Conservation (phyloP, 345 rosid species). For the Pseudoturritis turrita region DNA sequence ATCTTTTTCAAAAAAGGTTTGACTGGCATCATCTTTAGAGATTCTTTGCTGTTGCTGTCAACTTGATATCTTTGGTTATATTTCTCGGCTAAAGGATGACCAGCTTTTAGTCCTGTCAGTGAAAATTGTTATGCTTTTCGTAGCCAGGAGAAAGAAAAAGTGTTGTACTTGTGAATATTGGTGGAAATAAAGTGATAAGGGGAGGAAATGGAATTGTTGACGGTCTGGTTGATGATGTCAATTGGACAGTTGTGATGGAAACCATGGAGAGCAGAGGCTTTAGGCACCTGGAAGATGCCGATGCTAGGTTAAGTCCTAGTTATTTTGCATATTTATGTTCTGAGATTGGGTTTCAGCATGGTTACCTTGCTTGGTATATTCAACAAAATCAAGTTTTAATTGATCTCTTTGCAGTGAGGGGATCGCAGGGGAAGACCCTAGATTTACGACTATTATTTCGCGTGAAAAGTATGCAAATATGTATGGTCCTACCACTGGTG, state of each 20-base stretch:
- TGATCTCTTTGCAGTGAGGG: constrained; percentile 63
- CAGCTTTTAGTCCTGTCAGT: constrained; percentile 7
- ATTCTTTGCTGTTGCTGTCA: background rate
- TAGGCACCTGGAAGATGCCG: constrained; percentile 49
- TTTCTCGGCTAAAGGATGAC: background rate
- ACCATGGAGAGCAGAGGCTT: constrained; percentile 40
- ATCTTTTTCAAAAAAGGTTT: background rate
- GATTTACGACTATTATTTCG: constrained; percentile 45
- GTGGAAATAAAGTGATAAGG: constrained; percentile 67
- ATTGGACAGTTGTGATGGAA: constrained; percentile 42
- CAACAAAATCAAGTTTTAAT: background rate
- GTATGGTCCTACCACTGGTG: constrained; percentile 97
- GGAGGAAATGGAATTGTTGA: constrained; percentile 85
- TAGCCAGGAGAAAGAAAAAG: constrained; percentile 93
- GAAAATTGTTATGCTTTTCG: constrained; percentile 30
- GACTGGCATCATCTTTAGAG: background rate
- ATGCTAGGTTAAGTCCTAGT: constrained; percentile 57
- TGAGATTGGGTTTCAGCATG: background rate
- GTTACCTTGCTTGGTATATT: background rate
- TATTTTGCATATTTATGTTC: background rate
- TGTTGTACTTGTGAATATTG: constrained; percentile 75
- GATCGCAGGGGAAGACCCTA: constrained; percentile 50
- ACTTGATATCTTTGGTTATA: background rate
- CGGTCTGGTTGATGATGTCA: constrained; percentile 47
- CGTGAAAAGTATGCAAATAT: constrained; percentile 77